phyloP scores from a whole-genome alignment of 2,329 filamentous ascomycete genomes.

The Cordyceps farinosa region DNA sequence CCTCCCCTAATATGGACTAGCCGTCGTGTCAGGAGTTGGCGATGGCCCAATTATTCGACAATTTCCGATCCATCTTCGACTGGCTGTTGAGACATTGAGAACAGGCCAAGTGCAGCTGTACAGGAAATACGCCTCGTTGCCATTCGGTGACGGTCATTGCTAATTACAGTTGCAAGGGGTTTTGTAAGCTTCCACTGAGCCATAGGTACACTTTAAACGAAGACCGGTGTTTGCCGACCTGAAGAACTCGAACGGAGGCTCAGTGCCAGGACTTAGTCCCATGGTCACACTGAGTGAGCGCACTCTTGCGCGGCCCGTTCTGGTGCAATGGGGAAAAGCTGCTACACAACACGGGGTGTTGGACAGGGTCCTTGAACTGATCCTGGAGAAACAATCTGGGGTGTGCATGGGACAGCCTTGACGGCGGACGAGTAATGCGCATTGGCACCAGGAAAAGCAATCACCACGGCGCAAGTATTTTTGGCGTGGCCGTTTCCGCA shows the following conservation, averaged over 20 bases:
- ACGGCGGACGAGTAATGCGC: not conserved
- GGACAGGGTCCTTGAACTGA: not conserved
- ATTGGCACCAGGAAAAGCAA: not conserved
- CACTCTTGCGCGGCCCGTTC: not conserved
- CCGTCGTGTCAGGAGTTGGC: not conserved
- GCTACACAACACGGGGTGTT: not conserved
- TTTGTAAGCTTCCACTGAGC: not conserved
- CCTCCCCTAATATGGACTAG: constrained; percentile 5
- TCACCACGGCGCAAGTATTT: not conserved
- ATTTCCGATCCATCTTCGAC: constrained; percentile 35
- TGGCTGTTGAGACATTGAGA: constrained; percentile 29
- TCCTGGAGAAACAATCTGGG: constrained; percentile 14
- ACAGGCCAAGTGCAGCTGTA: not conserved
- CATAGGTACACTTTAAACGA: not conserved
- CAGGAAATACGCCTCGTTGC: not conserved
- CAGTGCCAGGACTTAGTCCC: not conserved
- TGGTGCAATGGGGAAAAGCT: too few relatives aligned
- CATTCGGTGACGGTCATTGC: not conserved
- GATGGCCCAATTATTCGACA: constrained; percentile 12
- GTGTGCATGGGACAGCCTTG: constrained; percentile 8
- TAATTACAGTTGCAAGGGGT: not conserved
- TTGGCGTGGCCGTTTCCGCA: constrained; percentile 5
- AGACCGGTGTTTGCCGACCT: not conserved
- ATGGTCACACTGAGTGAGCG: not conserved
- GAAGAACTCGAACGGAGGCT: not conserved